Base-by-base conservation (phyloP, 2,329 filamentous ascomycete genomes). In the Xylariaceae sp. region DNA sequence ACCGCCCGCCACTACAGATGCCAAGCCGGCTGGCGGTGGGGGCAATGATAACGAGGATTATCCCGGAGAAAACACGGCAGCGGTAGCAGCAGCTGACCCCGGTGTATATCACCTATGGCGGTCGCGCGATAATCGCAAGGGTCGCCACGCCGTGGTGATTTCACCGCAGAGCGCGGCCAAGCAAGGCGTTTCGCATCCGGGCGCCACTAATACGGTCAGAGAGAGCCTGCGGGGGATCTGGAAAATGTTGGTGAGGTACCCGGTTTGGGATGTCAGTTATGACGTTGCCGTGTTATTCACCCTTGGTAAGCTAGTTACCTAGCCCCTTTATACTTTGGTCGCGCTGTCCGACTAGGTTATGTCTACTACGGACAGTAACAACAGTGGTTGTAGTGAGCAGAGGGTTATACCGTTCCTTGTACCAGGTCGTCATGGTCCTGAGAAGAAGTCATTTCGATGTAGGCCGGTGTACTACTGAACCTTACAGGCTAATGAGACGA, bases 261-360 rank as follows among this genome's bases (percentile, higher is more conserved):
- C 56, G 2, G 40, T 58, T 8, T 50, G n/a, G 10, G 56, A 58
- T 46, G 45, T 58, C 15, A 54, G 49, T 26, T 58, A 58, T 20
- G 48, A 49, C 39, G 53, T 55, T 43, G 56, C 53, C 15, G 11
- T 53, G n/a, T 29, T 58, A 13, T 58, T 58, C 29, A 58, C 56
- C 1, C 24, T 52, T 18, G 56, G 56, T 50, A 46, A 32, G 39
- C 23, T 13, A 27, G 16, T 20, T 13, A 18, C n/a, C 13, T 13
- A 33, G 3, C 30, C 13, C 13, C 20, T 18, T n/a, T 16, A 16
- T 36, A 16, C 33, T n/a, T 36, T 3, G n/a, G n/a, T n/a, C n/a
- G n/a, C n/a, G n/a, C n/a, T n/a, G n/a, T n/a, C n/a, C n/a, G n/a
- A n/a, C n/a, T n/a, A n/a, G n/a, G n/a, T n/a, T n/a, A n/a, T n/a